A percentile compares a stretch with the other conserved stretches of the same genome.
Evolutionary conservation across 106 monocot species (phyloP).

Genomic region (Agapanthus africanus): DNA sequence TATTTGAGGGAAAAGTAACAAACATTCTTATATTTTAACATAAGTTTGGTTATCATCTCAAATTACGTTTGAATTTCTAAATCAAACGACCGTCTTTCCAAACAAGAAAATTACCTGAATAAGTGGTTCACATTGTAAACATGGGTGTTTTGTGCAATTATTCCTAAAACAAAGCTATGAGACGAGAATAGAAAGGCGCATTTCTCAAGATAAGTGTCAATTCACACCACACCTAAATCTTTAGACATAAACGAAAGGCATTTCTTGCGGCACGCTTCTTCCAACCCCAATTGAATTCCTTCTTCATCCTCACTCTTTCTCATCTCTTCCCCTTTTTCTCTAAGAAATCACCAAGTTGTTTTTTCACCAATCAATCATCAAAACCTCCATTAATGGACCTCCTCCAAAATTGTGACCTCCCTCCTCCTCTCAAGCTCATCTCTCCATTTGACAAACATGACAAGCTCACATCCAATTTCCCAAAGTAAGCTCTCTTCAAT

Average conservation of each 20-base stretch:
- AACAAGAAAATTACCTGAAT: background rate
- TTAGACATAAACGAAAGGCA: slow-evolving; percentile 7
- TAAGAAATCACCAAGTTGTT: no score
- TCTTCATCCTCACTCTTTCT: no score
- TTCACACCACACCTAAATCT: background rate
- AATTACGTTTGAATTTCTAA: no score
- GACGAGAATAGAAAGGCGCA: background rate
- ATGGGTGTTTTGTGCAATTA: background rate
- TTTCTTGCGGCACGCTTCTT: slow-evolving; percentile 38
- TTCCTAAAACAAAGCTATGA: background rate
- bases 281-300: slow-evolving; percentile 11
- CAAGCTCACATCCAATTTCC: background rate
- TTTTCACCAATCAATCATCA: no score
- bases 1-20: no score
- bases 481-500: background rate
- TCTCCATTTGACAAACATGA: slow-evolving; percentile 14
- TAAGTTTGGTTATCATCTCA: no score
- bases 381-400: no score
- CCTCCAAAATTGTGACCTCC: slow-evolving; percentile 88
- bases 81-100: no score
- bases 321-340: background rate
- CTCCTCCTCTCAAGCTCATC: slow-evolving; percentile 60
- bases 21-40: no score
- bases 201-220: background rate
- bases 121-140: background rate